Evolutionary conservation across 1,284 basidiomycete genomes (phyloP).

Genomic region (Hemileia vastatrix): DNA sequence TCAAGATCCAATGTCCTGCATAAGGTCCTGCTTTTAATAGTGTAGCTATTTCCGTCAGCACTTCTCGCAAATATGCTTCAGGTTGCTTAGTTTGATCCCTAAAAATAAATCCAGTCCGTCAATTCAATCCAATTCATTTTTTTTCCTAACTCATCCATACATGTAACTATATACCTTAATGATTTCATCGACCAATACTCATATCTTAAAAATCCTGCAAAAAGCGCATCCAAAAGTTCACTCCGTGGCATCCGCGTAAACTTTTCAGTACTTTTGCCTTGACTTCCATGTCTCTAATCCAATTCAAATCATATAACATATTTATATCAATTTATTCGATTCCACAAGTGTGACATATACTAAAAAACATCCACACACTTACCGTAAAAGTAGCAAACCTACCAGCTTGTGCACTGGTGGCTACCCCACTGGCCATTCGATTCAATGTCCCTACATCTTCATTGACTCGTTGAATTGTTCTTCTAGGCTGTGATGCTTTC

Average conservation of each 20-base stretch:
- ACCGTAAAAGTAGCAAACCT: conserved; percentile 36
- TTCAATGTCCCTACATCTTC: conserved; percentile 41
- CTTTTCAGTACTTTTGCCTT: conserved; percentile 28
- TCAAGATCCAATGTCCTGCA: conserved; percentile 46
- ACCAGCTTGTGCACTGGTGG: conserved; percentile 26
- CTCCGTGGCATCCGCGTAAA: conserved; percentile 80
- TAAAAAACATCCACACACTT: too few relatives aligned
- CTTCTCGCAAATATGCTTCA: conserved; percentile 79
- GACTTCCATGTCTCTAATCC: conserved; percentile 28
- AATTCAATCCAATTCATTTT: too few relatives aligned
- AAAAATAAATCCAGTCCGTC: not conserved
- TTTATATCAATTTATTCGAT: too few relatives aligned
- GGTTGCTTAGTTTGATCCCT: conserved; percentile 79
- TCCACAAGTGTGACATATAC: too few relatives aligned
- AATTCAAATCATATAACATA: too few relatives aligned
- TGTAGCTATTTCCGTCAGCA: conserved; percentile 67
- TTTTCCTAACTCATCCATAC: too few relatives aligned
- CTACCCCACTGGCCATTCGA: conserved; percentile 38
- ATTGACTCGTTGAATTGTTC: conserved; percentile 47
- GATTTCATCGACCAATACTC: conserved; percentile 74
- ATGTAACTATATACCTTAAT: conserved; percentile 47
- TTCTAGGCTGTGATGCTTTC: conserved; percentile 46
- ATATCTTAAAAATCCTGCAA: conserved; percentile 65
- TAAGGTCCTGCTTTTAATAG: conserved; percentile 66
- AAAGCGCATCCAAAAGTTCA: conserved; percentile 77